Percentiles rank a stretch among this genome's conserved stretches.
phyloP scores from a whole-genome alignment of 495 filamentous ascomycete genomes.

The Penicillium paxilli region DNA sequence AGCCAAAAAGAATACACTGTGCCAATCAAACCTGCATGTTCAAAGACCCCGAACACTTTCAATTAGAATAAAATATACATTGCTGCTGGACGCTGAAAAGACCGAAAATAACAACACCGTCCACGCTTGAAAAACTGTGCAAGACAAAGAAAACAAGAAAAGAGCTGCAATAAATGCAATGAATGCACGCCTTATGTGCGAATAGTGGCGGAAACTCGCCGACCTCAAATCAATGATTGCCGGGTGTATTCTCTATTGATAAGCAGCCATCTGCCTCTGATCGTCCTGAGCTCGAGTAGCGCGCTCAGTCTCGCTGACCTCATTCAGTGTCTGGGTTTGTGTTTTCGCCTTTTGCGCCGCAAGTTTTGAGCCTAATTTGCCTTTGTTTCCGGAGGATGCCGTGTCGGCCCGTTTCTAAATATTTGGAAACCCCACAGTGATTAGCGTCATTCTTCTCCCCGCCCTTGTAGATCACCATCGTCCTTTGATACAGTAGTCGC shows the following conservation, averaged over 20 bases:
- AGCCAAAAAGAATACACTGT: background rate
- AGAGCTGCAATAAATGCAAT: background rate
- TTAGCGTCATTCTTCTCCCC: background rate
- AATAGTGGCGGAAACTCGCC: too few relatives aligned
- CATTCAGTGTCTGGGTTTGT: conserved; percentile 55
- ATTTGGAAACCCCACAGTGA: background rate
- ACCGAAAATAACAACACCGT: background rate
- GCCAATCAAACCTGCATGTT: background rate
- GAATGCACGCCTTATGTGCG: too few relatives aligned
- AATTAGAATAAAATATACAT: background rate
- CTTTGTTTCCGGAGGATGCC: conserved; percentile 27
- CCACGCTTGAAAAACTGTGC: conserved; percentile 1
- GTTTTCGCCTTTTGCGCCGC: conserved; percentile 68
- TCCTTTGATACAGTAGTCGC: too few relatives aligned
- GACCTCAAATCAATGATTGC: too few relatives aligned
- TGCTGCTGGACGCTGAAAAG: background rate
- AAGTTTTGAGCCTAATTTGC: conserved; percentile 62
- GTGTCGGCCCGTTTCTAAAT: conserved; percentile 44
- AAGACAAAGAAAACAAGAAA: background rate
- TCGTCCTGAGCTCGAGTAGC: conserved; percentile 58
- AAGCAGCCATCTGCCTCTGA: background rate
- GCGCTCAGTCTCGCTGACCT: conserved; percentile 56
- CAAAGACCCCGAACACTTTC: background rate
- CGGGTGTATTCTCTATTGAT: background rate
- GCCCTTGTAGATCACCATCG: background rate